These are phyloP conservation scores for Syzygium syzygioides DNA, from an alignment of 441 rosid species.

Conservation along the genomic window DNA sequence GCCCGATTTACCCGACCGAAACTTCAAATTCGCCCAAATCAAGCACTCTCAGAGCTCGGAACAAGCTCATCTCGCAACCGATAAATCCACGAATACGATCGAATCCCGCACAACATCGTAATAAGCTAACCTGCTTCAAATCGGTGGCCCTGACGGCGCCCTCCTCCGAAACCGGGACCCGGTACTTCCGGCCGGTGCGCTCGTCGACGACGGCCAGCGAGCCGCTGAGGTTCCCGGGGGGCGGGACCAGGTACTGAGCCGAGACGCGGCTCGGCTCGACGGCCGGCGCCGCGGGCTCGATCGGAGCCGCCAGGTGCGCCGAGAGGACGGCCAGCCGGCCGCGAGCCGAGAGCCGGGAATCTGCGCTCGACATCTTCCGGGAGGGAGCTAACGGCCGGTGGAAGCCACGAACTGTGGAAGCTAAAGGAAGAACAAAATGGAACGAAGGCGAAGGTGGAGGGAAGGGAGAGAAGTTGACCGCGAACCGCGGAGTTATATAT, in stretches of 20 bases:
- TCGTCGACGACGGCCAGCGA: constrained; percentile 65
- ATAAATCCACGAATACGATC: neutral
- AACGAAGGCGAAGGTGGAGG: neutral
- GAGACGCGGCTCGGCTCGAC: constrained; percentile 50
- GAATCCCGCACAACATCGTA: neutral
- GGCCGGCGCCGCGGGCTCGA: neutral
- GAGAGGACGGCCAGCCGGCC: constrained; percentile 59
- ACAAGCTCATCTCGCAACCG: neutral
- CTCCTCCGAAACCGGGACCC: constrained; percentile 46
- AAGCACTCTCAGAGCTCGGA: neutral
- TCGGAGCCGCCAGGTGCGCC: constrained; percentile 44
- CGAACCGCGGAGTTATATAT: neutral
- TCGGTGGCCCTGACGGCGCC: constrained; percentile 78
- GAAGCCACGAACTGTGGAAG: neutral
- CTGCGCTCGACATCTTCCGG: neutral
- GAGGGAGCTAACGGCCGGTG: neutral
- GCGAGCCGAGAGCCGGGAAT: constrained; percentile 33
- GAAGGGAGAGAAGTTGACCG: neutral
- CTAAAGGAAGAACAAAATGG: neutral
- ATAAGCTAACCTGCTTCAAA: constrained; percentile 57
- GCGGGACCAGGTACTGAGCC: constrained; percentile 30
- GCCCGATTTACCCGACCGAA: neutral
- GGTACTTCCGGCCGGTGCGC: constrained; percentile 64
- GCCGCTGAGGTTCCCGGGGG: constrained; percentile 52
- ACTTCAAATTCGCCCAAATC: neutral